phyloP scores from a whole-genome alignment of 305 asterid species.

The Coffea humblotiana region DNA sequence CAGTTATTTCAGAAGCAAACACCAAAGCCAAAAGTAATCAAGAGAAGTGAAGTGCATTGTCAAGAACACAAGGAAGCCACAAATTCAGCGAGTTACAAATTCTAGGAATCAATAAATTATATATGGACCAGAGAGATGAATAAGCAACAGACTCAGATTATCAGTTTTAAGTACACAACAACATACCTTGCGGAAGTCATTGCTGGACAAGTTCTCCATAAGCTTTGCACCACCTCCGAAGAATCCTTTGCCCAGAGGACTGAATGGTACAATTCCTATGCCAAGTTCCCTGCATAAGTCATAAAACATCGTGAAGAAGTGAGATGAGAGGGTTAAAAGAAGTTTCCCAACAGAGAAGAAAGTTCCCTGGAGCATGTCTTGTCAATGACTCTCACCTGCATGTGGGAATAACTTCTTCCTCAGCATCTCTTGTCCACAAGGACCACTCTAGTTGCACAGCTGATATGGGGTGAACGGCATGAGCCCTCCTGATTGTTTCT shows the following conservation, averaged over 20 bases:
- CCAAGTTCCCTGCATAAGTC: slow-evolving; percentile 19
- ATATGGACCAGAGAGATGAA: not conserved
- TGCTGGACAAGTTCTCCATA: slow-evolving; percentile 1
- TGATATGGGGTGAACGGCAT: slow-evolving; percentile 72
- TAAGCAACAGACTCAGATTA: not conserved
- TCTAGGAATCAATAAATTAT: not conserved
- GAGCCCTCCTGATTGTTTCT: slow-evolving; percentile 83
- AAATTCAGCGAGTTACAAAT: not conserved
- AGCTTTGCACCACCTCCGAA: slow-evolving; percentile 23
- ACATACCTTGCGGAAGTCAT: slow-evolving; percentile 25
- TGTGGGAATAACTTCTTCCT: slow-evolving; percentile 64
- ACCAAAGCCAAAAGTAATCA: not conserved
- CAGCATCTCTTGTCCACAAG: slow-evolving; percentile 79
- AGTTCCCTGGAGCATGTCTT: not conserved
- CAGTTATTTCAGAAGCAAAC: not conserved
- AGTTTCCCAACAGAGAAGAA: not conserved
- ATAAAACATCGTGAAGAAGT: not conserved
- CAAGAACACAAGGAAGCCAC: too few relatives aligned
- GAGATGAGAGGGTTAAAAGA: not conserved
- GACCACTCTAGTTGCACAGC: slow-evolving; percentile 90
- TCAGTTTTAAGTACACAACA: not conserved
- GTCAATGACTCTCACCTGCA: slow-evolving; percentile 45
- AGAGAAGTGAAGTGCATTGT: too few relatives aligned
- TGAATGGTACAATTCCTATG: slow-evolving; percentile 29
- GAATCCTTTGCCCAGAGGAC: slow-evolving; percentile 32